Evolutionary conservation across 192 early-diverging fungal genomes (phyloP).

Genomic region (Backusella parvicylindrica): DNA sequence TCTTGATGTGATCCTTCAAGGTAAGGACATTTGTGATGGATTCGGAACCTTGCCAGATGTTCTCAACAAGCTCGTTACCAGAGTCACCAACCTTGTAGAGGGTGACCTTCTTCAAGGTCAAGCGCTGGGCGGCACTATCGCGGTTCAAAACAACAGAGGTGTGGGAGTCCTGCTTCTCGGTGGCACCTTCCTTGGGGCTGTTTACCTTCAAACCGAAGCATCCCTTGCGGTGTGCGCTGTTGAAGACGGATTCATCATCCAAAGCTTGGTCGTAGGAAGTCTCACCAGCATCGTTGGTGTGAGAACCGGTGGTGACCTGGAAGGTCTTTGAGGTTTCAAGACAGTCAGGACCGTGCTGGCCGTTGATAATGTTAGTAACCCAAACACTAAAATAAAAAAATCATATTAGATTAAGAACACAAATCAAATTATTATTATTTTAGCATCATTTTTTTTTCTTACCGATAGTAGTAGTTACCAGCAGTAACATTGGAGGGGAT

Average conservation of each 20-base stretch:
- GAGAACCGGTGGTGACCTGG: conserved; percentile 16
- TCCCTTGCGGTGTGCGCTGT: conserved; percentile 15
- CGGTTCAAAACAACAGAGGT: conserved; percentile 11
- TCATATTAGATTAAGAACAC: background rate
- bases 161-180: conserved; percentile 1
- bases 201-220: conserved; percentile 26
- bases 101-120: conserved; percentile 12
- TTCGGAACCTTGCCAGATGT: conserved; percentile 8
- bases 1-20: conserved; percentile 22
- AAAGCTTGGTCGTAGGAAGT: conserved; percentile 7
- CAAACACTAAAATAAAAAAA: conserved; percentile 16
- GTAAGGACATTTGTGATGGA: conserved; percentile 10
- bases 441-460: background rate
- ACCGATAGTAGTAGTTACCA: conserved; percentile 22
- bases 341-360: conserved; percentile 26
- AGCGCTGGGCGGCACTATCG: conserved; percentile 22
- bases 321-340: conserved; percentile 24
- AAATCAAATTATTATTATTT: background rate
- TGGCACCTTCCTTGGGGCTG: conserved; percentile 8
- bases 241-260: conserved; percentile 13
- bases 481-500: conserved; percentile 4
- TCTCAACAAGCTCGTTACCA: conserved; percentile 8
- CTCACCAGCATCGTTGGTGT: conserved; percentile 17
- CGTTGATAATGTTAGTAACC: conserved; percentile 24
- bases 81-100: conserved; percentile 14